These are phyloP conservation scores for Colletotrichum sp. DNA, from an alignment of 2,329 filamentous ascomycete genomes.

Conservation along the genomic window DNA sequence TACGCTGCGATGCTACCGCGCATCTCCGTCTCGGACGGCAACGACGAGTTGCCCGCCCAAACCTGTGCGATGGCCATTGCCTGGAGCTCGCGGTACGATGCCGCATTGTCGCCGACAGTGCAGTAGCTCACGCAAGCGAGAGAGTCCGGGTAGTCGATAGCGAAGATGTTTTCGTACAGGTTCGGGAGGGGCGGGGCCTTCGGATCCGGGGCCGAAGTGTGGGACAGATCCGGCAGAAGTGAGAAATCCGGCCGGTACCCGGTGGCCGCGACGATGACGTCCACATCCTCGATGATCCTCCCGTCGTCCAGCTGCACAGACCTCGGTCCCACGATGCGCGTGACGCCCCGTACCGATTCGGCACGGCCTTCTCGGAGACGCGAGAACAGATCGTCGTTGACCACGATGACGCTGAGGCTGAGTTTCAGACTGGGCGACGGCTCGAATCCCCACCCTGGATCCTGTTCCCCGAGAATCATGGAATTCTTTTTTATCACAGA, in stretches of 20 bases:
- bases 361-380: neutral
- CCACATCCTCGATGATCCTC: slow-evolving; percentile 26
- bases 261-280: slow-evolving; percentile 37
- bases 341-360: neutral
- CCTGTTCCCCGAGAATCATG: neutral
- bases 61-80: slow-evolving; percentile 39
- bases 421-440: neutral
- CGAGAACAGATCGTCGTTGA: neutral
- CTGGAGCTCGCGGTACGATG: slow-evolving; percentile 43
- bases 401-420: neutral
- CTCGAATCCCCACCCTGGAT: slow-evolving; percentile 1
- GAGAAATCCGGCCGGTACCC: slow-evolving; percentile 37
- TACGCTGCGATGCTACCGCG: slow-evolving; percentile 33
- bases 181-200: slow-evolving; percentile 32
- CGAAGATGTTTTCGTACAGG: slow-evolving; percentile 50
- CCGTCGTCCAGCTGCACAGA: slow-evolving; percentile 33
- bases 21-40: slow-evolving; percentile 43
- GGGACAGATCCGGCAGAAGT: slow-evolving; percentile 26
- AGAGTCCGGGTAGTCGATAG: slow-evolving; percentile 43
- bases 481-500: neutral
- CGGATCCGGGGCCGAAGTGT: slow-evolving; percentile 27
- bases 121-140: slow-evolving; percentile 46
- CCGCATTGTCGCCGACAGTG: slow-evolving; percentile 36
- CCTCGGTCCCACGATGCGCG: slow-evolving; percentile 24
- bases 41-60: slow-evolving; percentile 27